A percentile compares a stretch with the other conserved stretches of the same genome.
Evolutionary conservation across 148 eudicot species (phyloP).

Genomic region (Beta vulgaris): DNA sequence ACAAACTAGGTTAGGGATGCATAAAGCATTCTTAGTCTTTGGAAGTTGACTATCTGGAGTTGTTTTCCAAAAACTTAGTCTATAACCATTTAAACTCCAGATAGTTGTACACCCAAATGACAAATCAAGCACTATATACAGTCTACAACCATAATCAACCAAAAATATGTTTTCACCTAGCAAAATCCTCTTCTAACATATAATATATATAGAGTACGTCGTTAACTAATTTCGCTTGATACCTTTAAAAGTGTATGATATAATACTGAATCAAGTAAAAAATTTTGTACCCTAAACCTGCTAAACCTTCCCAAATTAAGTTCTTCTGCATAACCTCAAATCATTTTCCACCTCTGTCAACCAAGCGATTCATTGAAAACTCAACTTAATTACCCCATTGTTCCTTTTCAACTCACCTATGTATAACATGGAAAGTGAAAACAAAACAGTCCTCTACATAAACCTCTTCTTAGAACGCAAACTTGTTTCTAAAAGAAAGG

Average conservation of each 20-base stretch:
- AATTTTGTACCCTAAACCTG: conserved; percentile 14
- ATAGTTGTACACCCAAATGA: conserved; percentile 30
- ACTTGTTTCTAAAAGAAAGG: background rate
- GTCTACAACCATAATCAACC: conserved; percentile 19
- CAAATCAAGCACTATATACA: conserved; percentile 17
- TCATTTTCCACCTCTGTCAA: conserved; percentile 25
- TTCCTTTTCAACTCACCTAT: conserved; percentile 27
- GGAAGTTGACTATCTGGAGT: conserved; percentile 36
- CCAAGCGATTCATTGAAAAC: conserved; percentile 20
- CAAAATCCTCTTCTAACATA: conserved; percentile 24
- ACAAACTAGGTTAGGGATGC: conserved; percentile 24
- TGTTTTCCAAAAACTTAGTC: conserved; percentile 11
- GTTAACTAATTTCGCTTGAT: conserved; percentile 17
- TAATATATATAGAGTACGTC: background rate
- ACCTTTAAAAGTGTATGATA: conserved; percentile 16
- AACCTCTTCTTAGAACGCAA: conserved; percentile 19
- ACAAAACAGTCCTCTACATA: conserved; percentile 25
- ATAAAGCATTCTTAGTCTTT: conserved; percentile 23
- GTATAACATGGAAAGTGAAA: conserved; percentile 26
- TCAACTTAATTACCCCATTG: conserved; percentile 22
- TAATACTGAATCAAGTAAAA: conserved; percentile 12
- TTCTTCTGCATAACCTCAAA: conserved; percentile 4
- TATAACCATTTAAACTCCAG: conserved; percentile 24
- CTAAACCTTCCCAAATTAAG: conserved; percentile 15
- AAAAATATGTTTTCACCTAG: conserved; percentile 27